Evolutionary conservation across 129 eudicot genomes (phyloP), one percentile per base, ranked within the genome.

Genomic region (Escallonia rubra): DNA sequence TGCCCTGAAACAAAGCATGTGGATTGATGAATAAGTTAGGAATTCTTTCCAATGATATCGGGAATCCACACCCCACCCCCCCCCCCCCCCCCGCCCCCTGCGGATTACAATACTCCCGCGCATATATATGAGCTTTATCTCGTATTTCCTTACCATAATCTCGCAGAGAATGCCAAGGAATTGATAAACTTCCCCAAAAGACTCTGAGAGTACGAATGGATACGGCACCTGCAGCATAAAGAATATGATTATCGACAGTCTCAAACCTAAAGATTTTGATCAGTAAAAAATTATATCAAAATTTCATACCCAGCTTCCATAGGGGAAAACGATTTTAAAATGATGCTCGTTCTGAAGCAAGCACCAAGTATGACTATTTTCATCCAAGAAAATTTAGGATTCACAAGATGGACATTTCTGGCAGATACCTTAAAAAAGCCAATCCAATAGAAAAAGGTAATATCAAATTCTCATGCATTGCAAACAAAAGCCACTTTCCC

Each of bases 341-440:
- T 72, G 44, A 94, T 71, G 83, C 86, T 80, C 72, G 96, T 89
- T 75, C 71, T 87, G 44, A 64, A 76, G 73, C 99, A 94, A 62
- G 96, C 77, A 39, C 99, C 99, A 73, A 94, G 93, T 53, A 94
- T 50, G 75, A 80, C 64, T 54, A 81, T 67, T 69, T 80, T 89
- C 4, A 86, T 78, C 97, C 99, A 94, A 4, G 74, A 57, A 76
- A 76, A 94, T 40, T 78, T 82, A 3, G 93, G 92, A 72, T 84
- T 80, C 73, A 86, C 92, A 23, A 86, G 43, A 71, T 94, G 99
- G 52, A 85, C 88, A 81, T 94, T 89, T 72, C 78, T 94, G 72
- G 83, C 82, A 55, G 87, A 80, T 67, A 89, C 75, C 99, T 89
- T 73, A 3, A 80, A 69, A 50, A 14, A 76, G 10, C 51, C 46